A percentile compares a stretch with the other conserved stretches of the same genome.
phyloP scores from a whole-genome alignment of 768 basidiomycete genomes.

The Calvatia gigantea region DNA sequence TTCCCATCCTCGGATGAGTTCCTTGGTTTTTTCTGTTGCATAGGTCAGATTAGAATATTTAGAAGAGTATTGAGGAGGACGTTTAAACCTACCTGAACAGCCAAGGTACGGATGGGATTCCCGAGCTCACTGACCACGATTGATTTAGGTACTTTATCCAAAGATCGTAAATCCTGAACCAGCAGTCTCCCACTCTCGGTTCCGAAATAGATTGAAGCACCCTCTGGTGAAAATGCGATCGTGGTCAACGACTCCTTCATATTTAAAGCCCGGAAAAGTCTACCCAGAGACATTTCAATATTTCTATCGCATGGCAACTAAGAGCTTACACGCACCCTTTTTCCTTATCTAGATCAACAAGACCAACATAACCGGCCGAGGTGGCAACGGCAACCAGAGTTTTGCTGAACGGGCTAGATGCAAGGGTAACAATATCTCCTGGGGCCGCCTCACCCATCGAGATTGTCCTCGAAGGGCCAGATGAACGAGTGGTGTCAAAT shows the following conservation, averaged over 20 bases:
- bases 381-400: slow-evolving; percentile 60
- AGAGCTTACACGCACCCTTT: slow-evolving; percentile 45
- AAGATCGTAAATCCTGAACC: slow-evolving; percentile 56
- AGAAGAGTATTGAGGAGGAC: background rate
- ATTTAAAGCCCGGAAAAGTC: slow-evolving; percentile 56
- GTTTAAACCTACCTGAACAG: slow-evolving; percentile 48
- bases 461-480: slow-evolving; percentile 51
- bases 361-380: slow-evolving; percentile 46
- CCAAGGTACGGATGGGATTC: slow-evolving; percentile 46
- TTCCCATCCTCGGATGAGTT: background rate
- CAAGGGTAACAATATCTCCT: slow-evolving; percentile 53
- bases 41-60: background rate
- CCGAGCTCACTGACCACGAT: slow-evolving; percentile 47
- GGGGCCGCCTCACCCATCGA: slow-evolving; percentile 41
- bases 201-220: slow-evolving; percentile 62
- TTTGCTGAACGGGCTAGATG: slow-evolving; percentile 76
- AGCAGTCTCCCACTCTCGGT: slow-evolving; percentile 63
- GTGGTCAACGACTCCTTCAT: slow-evolving; percentile 54
- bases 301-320: background rate
- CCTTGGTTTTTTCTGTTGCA: slow-evolving; percentile 1
- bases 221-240: slow-evolving; percentile 67
- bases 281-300: slow-evolving; percentile 20
- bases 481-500: slow-evolving; percentile 60
- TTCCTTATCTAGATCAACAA: slow-evolving; percentile 75
- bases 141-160: slow-evolving; percentile 61